These are phyloP conservation scores for Priceomyces melissophilus DNA, from an alignment of 805 yeast species.

Conservation along the genomic window DNA sequence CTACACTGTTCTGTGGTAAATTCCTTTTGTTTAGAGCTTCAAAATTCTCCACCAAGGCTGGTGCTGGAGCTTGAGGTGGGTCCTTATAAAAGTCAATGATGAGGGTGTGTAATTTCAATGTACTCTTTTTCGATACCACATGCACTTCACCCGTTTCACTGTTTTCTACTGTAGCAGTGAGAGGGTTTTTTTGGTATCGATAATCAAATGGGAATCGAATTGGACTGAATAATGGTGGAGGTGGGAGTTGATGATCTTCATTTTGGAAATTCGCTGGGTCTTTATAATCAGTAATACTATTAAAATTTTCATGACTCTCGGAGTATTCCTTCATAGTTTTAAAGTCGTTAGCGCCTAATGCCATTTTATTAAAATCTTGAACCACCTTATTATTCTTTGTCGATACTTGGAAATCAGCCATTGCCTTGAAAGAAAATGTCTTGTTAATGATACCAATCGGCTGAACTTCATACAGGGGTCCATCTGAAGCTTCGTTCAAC, in stretches of 20 bases:
- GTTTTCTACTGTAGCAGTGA: slow-evolving; percentile 44
- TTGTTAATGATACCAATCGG: slow-evolving; percentile 69
- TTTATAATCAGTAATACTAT: slow-evolving; percentile 25
- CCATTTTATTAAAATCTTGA: slow-evolving; percentile 24
- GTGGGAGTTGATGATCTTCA: slow-evolving; percentile 61
- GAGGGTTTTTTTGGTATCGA: slow-evolving; percentile 71
- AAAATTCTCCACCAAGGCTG: slow-evolving; percentile 37
- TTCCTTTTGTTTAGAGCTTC: slow-evolving; percentile 29
- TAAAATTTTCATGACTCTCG: slow-evolving; percentile 19
- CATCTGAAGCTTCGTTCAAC: slow-evolving; percentile 24
- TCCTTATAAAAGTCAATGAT: slow-evolving; percentile 47
- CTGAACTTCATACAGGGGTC: slow-evolving; percentile 37
- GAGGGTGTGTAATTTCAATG: slow-evolving; percentile 51
- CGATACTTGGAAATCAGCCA: slow-evolving; percentile 82
- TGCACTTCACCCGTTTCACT: slow-evolving; percentile 58
- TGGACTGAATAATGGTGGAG: slow-evolving; percentile 82
- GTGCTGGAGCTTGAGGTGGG: slow-evolving; percentile 48
- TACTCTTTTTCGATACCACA: slow-evolving; percentile 43
- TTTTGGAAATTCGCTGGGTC: slow-evolving; percentile 22
- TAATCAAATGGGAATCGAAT: slow-evolving; percentile 75
- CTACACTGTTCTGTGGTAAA: slow-evolving; percentile 33
- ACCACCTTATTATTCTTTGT: slow-evolving; percentile 48
- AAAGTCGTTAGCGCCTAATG: slow-evolving; percentile 22
- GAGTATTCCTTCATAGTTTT: slow-evolving; percentile 24
- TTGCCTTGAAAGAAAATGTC: slow-evolving; percentile 74